phyloP scores from a whole-genome alignment of 192 early-diverging fungal species.

The Entomortierella chlamydospora region DNA sequence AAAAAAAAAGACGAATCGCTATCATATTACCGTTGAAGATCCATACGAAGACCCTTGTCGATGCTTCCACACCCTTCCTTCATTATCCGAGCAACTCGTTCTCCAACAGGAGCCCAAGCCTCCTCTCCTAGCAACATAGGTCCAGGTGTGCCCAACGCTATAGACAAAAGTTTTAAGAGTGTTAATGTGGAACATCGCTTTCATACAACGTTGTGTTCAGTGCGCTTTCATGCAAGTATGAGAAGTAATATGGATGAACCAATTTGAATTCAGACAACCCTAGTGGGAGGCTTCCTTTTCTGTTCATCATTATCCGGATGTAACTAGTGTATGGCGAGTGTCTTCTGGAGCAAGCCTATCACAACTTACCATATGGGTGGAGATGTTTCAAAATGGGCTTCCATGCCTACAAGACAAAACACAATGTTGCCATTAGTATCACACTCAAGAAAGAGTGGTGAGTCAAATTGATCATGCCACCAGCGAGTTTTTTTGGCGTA shows the following conservation, averaged over 20 bases:
- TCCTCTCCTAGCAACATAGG: slow-evolving; percentile 46
- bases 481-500: neutral
- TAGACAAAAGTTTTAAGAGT: neutral
- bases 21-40: slow-evolving; percentile 33
- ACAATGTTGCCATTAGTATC: neutral
- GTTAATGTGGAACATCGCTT: neutral
- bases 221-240: neutral
- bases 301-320: too few species aligned
- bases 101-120: slow-evolving; percentile 35
- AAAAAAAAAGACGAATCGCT: too few species aligned
- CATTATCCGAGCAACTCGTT: slow-evolving; percentile 17
- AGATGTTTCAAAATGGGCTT: slow-evolving; percentile 51
- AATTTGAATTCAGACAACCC: neutral
- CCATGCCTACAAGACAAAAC: slow-evolving; percentile 26
- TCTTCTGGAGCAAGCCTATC: too few species aligned
- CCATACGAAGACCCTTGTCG: slow-evolving; percentile 30
- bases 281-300: too few species aligned
- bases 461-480: neutral
- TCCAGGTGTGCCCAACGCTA: slow-evolving; percentile 49
- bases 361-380: slow-evolving; percentile 50
- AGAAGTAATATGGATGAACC: neutral
- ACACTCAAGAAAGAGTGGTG: neutral
- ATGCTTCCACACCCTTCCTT: slow-evolving; percentile 12
- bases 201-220: neutral
- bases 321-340: too few species aligned